Percentiles rank a stretch among this genome's conserved stretches.
Evolutionary conservation across 371 early-diverging fungal genomes (phyloP).

Genomic region (Mucor racemosus): DNA sequence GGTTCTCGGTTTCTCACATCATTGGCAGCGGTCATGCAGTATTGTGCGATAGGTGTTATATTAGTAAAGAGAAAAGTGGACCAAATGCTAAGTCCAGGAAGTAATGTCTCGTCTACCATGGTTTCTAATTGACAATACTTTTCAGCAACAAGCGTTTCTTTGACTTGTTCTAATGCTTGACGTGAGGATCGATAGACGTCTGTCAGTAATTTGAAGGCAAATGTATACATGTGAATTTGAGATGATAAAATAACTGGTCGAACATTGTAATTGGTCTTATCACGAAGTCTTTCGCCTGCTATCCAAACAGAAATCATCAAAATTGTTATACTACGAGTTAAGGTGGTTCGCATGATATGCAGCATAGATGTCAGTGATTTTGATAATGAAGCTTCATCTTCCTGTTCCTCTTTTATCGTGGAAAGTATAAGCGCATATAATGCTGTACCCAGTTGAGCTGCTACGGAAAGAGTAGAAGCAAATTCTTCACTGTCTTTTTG

Average conservation of each 20-base stretch:
- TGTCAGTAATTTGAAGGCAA: constrained; percentile 37
- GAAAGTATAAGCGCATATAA: constrained; percentile 3
- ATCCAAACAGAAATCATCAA: constrained; percentile 50
- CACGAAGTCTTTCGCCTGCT: constrained; percentile 40
- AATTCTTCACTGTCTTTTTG: constrained; percentile 20
- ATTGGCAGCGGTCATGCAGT: constrained; percentile 31
- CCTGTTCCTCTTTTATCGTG: background rate
- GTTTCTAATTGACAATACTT: constrained; percentile 20
- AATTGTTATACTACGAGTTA: constrained; percentile 42
- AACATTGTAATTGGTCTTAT: constrained; percentile 32
- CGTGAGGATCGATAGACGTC: constrained; percentile 27
- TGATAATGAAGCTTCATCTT: background rate
- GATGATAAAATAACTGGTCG: constrained; percentile 33
- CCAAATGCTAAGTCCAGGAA: constrained; percentile 52
- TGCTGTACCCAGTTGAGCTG: constrained; percentile 15
- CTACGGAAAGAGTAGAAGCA: constrained; percentile 11
- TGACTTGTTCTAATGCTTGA: constrained; percentile 19
- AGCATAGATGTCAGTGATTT: constrained; percentile 24
- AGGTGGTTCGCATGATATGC: constrained; percentile 41
- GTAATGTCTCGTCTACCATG: constrained; percentile 33
- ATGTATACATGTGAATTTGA: constrained; percentile 37
- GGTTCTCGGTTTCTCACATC: constrained; percentile 27
- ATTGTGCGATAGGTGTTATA: constrained; percentile 35
- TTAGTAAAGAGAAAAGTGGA: constrained; percentile 41
- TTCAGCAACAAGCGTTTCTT: constrained; percentile 18